Conservation (phyloP, 202 grass and related monocot genomes). For the Schoenoplectus triqueter region DNA sequence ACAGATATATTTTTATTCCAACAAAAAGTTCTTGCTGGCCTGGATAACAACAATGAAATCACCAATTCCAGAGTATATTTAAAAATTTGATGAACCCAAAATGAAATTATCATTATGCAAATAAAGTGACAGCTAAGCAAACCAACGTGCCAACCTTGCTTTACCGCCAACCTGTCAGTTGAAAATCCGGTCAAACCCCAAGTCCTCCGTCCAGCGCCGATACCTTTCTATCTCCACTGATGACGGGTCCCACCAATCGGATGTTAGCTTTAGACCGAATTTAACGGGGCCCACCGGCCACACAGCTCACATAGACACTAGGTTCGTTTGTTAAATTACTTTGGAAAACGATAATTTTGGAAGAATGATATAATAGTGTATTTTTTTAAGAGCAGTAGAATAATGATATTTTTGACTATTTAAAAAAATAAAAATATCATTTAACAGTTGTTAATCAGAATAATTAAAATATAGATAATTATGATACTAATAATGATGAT, state of each 20-base stretch:
- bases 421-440: no score
- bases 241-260: not conserved
- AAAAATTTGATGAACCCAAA: conserved; percentile 17
- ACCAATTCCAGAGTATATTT: not conserved
- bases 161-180: conserved; percentile 38
- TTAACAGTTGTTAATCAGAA: no score
- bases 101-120: conserved; percentile 42
- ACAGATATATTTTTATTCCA: not conserved
- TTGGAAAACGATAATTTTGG: no score
- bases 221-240: not conserved
- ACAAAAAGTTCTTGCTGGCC: not conserved
- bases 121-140: conserved; percentile 55
- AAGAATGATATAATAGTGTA: no score
- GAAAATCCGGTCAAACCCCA: not conserved
- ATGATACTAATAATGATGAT: no score
- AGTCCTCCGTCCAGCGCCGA: not conserved
- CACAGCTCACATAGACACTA: conserved; percentile 44
- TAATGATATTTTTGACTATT: no score
- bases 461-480: no score
- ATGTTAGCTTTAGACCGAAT: not conserved
- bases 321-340: no score
- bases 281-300: conserved; percentile 43
- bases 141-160: conserved; percentile 53
- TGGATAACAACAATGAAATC: not conserved
- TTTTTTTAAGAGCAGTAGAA: no score